Evolutionary conservation across 2,329 filamentous ascomycete species (phyloP), one percentile per base, ranked within the genome.

Genomic region (Alternaria sp.): DNA sequence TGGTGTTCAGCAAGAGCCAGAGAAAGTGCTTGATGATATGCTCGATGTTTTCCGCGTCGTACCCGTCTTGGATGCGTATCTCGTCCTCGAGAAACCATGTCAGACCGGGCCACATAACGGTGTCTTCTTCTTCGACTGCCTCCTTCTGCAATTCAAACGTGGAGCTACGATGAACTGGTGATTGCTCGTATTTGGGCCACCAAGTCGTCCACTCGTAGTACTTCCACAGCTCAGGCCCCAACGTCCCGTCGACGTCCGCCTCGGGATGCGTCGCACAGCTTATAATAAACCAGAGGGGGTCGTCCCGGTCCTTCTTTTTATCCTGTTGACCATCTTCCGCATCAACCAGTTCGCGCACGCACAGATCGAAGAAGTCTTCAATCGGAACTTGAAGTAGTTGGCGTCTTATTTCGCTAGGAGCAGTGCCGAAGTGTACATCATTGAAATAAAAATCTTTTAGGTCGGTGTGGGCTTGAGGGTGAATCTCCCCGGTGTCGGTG

Each of bases 211-310:
- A 40, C 2, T 40, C 36, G 36, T 40, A 40, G 36, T 40, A 40
- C 36, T 40, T 40, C 36, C 36, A 40, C 36, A 40, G 36, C 36
- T 40, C 36, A 1, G 36, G 36, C 1, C 36, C 36, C 2, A 40
- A 0, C 1, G 36, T 0, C 0, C 36, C 36, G 6, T 40, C 36
- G 2, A 11, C n/a, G 1, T 40, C 36, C 0, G 36, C 36, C 2
- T 40, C n/a, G 36, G 36, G 1, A 40, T 40, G 36, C 36, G 36
- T 40, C n/a, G 36, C 36, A 0, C 36, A 40, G 36, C 36, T 40
- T 1, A 40, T 3, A 40, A 40, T 2, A 40, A 40, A 40, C n/a
- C 36, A 40, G n/a, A 40, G 36, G 15, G n/a, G 36, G 32, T 0
- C 32, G 32, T 1, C 10, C 32, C 0, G 2, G 15, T 40, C 32